Evolutionary conservation across 495 filamentous ascomycete genomes (phyloP).

Genomic region (Chaetomium fimeti): DNA sequence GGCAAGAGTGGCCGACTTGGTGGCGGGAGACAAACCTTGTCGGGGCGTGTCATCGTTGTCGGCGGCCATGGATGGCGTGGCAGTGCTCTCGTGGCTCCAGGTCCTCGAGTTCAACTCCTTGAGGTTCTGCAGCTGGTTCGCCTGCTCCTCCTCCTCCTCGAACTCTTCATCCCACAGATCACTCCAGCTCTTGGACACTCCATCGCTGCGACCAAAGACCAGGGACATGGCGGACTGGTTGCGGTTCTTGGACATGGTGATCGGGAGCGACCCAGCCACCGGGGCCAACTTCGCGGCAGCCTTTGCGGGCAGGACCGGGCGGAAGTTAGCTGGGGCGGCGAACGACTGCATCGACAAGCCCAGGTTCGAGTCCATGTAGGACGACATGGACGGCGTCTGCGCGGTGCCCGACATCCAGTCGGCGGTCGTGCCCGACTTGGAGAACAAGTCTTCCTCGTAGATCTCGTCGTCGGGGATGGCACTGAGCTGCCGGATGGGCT

Average conservation of each 20-base stretch:
- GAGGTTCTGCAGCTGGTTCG: constrained; percentile 58
- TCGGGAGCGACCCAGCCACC: constrained; percentile 77
- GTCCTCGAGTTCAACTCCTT: constrained; percentile 76
- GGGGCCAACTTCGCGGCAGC: constrained; percentile 34
- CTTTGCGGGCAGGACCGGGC: constrained; percentile 36
- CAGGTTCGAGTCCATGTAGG: constrained; percentile 71
- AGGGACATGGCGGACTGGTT: constrained; percentile 66
- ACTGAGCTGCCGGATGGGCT: constrained; percentile 78
- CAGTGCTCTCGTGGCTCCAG: constrained; percentile 74
- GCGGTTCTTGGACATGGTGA: constrained; percentile 60
- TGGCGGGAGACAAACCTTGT: constrained; percentile 51
- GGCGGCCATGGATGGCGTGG: constrained; percentile 38
- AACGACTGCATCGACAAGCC: constrained; percentile 67
- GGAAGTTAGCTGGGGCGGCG: constrained; percentile 44
- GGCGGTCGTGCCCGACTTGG: constrained; percentile 68
- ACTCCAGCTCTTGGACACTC: constrained; percentile 94
- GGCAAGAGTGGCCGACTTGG: constrained; percentile 45
- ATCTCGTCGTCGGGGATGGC: constrained; percentile 73
- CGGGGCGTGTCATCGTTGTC: constrained; percentile 48
- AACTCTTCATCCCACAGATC: constrained; percentile 92
- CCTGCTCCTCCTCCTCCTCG: constrained; percentile 59
- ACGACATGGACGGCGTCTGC: constrained; percentile 75
- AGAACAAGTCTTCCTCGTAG: constrained; percentile 86
- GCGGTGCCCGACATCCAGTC: constrained; percentile 69
- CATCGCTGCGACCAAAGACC: constrained; percentile 71